phyloP scores from a whole-genome alignment of 139 green algal genomes.

The Coelastrella sp. region DNA sequence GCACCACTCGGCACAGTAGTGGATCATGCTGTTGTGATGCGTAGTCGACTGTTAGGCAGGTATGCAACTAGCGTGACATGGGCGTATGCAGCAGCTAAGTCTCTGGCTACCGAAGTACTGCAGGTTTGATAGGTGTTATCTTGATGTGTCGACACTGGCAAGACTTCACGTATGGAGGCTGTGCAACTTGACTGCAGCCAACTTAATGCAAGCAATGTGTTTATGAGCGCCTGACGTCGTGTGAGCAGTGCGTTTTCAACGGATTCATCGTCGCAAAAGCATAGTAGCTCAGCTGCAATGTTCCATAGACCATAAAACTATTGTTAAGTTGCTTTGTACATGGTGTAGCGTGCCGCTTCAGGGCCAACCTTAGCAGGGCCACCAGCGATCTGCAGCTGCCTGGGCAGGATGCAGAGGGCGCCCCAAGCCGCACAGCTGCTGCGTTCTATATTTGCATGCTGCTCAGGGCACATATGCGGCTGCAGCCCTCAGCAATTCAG shows the following conservation, averaged over 20 bases:
- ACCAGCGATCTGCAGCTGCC: not conserved
- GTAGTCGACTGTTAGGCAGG: too few relatives aligned
- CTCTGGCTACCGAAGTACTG: not conserved
- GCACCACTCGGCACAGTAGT: not conserved
- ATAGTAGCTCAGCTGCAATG: too few relatives aligned
- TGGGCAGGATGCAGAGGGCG: not conserved
- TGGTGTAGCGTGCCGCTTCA: not conserved
- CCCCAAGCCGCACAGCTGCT: conserved; percentile 11
- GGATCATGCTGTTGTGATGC: not conserved
- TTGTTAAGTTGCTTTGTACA: not conserved
- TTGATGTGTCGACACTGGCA: not conserved
- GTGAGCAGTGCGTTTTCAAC: too few relatives aligned
- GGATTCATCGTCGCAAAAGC: too few relatives aligned
- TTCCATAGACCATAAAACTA: too few relatives aligned
- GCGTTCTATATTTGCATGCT: not conserved
- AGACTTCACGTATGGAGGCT: too few relatives aligned
- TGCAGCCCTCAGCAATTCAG: not conserved
- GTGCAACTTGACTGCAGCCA: too few relatives aligned
- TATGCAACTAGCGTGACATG: too few relatives aligned
- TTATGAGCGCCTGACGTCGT: too few relatives aligned
- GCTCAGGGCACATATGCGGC: not conserved
- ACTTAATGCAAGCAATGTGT: too few relatives aligned
- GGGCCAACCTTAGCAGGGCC: not conserved
- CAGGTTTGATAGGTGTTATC: not conserved
- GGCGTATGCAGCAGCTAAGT: too few relatives aligned